Base-by-base conservation (phyloP, 108 stramenopile species). In the Poteriospumella lacustris region DNA sequence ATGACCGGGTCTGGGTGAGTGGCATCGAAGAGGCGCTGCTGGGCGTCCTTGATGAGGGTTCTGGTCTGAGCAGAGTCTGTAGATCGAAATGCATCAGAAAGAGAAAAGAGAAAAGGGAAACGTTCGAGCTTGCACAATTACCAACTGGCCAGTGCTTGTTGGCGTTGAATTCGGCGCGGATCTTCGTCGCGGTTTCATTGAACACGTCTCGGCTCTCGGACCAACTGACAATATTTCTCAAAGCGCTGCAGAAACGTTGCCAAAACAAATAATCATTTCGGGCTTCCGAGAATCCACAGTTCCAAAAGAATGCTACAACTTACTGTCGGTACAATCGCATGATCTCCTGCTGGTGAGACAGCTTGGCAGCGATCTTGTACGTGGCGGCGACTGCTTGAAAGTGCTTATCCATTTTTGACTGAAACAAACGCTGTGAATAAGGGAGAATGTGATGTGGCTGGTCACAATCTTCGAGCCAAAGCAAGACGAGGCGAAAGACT, bases 1-100 rank as follows among this genome's bases (percentile, higher is more conserved):
- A 91, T 88, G 84, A 96, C 96, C 5, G 88, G 90, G 85, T 93
- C 94, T n/a, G 93, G 94, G 76, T 94, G 93, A 42, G 89, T 88
- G 83, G 84, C 83, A 28, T 82, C 78, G 77, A 87, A 88, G 38
- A 94, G 84, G 78, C 29, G 34, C 79, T 80, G 70, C 36, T 59
- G 36, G 15, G 79, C 81, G 26, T 76, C 76, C 42, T 72, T 39
- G 26, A 82, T 77, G 9, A 82, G 76, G 9, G 59, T 36, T n/a
- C 1, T 78, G 68, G 36, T 78, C 24, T n/a, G 79, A 80, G 9
- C 52, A 76, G 75, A 44, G 44, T 58, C 33, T 76, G 47, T 24
- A 39, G 68, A 15, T 39, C 68, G 41, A 42, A 3, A 2, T 34
- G 38, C 39, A 68, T 34, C 68, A 68, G 41, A 42, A 42, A 68